Conservation (phyloP, 2,329 filamentous ascomycete species). For the Xylaria sp. region DNA sequence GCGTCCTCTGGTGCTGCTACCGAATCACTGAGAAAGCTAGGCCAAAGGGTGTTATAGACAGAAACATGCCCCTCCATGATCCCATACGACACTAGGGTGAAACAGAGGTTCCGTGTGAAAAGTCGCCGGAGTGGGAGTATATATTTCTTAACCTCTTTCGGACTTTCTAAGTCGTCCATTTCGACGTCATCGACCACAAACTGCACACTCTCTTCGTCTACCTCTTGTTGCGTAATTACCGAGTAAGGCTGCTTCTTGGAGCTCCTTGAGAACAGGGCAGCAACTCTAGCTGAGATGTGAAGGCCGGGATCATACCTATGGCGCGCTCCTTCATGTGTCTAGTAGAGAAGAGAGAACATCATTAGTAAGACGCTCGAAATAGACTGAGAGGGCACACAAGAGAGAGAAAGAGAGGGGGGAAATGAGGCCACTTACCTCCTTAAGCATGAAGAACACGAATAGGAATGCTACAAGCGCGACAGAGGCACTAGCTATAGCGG, state of each 20-base stretch:
- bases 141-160: slow-evolving; percentile 9
- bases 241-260: slow-evolving; percentile 16
- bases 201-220: slow-evolving; percentile 14
- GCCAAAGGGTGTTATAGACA: slow-evolving; percentile 23
- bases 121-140: slow-evolving; percentile 17
- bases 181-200: slow-evolving; percentile 11
- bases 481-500: slow-evolving; percentile 14
- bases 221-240: slow-evolving; percentile 6
- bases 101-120: slow-evolving; percentile 17
- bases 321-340: slow-evolving; percentile 14
- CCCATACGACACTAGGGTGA: slow-evolving; percentile 12
- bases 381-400: neutral
- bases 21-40: slow-evolving; percentile 13
- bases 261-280: slow-evolving; percentile 4
- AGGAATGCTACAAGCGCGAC: slow-evolving; percentile 10
- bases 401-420: neutral
- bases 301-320: slow-evolving; percentile 17
- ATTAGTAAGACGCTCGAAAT: neutral
- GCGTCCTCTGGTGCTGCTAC: slow-evolving; percentile 7
- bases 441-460: slow-evolving; percentile 16
- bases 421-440: slow-evolving; percentile 16
- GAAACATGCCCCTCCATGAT: slow-evolving; percentile 25
- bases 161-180: neutral
- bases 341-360: neutral
- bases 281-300: slow-evolving; percentile 14